These are phyloP conservation scores for Suillus paluster DNA, from an alignment of 768 basidiomycete genomes.

Conservation along the genomic window DNA sequence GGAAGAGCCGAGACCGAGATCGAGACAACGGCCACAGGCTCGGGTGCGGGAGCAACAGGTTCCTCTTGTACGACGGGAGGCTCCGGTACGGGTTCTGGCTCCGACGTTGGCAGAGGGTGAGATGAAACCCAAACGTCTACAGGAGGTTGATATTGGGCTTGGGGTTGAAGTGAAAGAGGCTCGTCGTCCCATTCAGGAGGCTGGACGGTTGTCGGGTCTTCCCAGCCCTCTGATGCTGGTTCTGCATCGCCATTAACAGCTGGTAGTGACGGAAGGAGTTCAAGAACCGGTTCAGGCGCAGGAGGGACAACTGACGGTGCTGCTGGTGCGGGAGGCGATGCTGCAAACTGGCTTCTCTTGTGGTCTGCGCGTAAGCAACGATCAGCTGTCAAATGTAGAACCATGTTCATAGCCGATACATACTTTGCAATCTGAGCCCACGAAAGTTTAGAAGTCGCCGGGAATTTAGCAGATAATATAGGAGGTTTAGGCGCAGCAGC, in stretches of 20 bases:
- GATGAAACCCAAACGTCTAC: constrained; percentile 35
- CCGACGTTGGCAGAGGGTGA: constrained; percentile 30
- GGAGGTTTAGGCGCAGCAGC: constrained; percentile 26
- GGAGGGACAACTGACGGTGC: constrained; percentile 26
- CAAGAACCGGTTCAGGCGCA: constrained; percentile 24
- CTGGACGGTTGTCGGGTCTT: constrained; percentile 75
- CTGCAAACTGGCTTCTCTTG: constrained; percentile 69
- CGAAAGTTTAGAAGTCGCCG: constrained; percentile 77
- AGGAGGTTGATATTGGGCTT: constrained; percentile 15
- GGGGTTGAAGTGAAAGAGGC: constrained; percentile 39
- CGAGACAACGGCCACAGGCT: constrained; percentile 30
- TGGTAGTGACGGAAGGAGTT: constrained; percentile 31
- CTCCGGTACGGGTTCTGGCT: constrained; percentile 26
- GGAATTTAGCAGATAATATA: constrained; percentile 49
- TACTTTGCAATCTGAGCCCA: constrained; percentile 88
- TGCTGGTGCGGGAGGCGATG: constrained; percentile 37
- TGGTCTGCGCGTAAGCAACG: constrained; percentile 43
- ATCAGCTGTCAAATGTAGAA: constrained; percentile 10
- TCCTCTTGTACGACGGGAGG: constrained; percentile 37
- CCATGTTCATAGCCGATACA: constrained; percentile 23
- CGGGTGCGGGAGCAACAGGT: constrained; percentile 31
- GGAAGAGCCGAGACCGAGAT: constrained; percentile 19
- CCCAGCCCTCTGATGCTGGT: constrained; percentile 53
- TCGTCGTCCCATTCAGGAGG: constrained; percentile 77
- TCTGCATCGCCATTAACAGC: constrained; percentile 39